Base-by-base conservation (phyloP, 306 rosid genomes). In the Astragalus glycyphyllos region DNA sequence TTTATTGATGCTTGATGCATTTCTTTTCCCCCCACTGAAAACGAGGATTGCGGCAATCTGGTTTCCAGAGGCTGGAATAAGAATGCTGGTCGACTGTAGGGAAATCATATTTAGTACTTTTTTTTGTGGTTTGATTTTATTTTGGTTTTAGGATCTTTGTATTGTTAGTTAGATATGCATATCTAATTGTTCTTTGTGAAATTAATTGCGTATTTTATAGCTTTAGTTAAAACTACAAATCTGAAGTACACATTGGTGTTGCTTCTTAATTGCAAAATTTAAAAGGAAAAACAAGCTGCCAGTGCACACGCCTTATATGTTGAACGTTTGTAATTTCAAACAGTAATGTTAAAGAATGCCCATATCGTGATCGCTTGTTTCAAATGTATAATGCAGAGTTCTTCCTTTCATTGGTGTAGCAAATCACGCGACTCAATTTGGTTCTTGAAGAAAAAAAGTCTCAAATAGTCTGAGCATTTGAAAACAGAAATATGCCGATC, bases 1-100 rank as follows among this genome's bases (percentile, higher is more conserved):
- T 91, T 94, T 69, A 94, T 94, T 32, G 97, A 94, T 81, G 90
- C 91, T 50, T 93, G 85, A 90, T 47, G 70, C 16, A 34, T 42
- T 26, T 68, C n/a, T 5, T 26, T 26, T 5, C 2, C 46, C 38
- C 61, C 3, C 9, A 59, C 6, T 49, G 29, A 32, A 55, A 34
- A 32, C 55, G 14, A 46, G 53, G 37, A 12, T 68, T 44, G 35
- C 11, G 66, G 59, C 68, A 68, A 57, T 57, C 60, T 58, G 40
- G 41, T 63, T 68, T 56, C 48, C 35, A 50, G 57, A 57, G 73
- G 56, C 49, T 17, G 46, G 76, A 41, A 42, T 45, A 15, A 62
- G 48, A 71, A 35, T 67, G 48, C 48, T 72, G 68, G 58, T 26
- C 42, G 34, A 66, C 58, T 17, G 20, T 60, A 17, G 74, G 50